Evolutionary conservation across 179 eudicot species (phyloP).

Genomic region (Patellifolia procumbens): DNA sequence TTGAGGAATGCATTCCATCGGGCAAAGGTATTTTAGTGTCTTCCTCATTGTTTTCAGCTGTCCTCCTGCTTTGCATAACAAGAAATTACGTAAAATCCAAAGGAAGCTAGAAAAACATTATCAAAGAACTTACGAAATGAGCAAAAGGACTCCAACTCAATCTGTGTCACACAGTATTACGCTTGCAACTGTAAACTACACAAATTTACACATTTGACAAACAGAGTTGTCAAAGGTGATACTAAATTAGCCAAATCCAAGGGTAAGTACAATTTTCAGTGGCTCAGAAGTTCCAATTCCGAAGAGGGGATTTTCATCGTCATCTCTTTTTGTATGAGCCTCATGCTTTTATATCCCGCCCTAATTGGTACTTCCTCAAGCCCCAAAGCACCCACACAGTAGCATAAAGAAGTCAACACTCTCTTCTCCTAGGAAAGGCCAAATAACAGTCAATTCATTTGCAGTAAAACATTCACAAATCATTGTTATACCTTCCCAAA

Average conservation of each 20-base stretch:
- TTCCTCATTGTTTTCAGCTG: slow-evolving; percentile 51
- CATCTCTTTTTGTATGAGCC: background rate
- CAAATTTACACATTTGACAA: background rate
- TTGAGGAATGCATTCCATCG: slow-evolving; percentile 73
- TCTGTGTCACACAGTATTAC: background rate
- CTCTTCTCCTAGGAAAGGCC: background rate
- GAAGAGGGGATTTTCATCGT: background rate
- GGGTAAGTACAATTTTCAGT: too few relatives aligned
- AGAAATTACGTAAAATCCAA: background rate
- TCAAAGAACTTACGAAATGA: too few relatives aligned
- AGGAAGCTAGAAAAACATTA: background rate
- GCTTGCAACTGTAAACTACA: background rate
- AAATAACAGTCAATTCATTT: background rate
- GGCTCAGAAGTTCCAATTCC: background rate
- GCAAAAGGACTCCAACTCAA: too few relatives aligned
- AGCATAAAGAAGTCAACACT: too few relatives aligned
- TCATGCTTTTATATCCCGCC: background rate
- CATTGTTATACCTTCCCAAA: background rate
- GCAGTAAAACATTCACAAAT: background rate
- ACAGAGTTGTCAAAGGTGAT: background rate
- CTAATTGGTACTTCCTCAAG: background rate
- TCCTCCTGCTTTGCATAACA: slow-evolving; percentile 60
- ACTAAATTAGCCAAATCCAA: background rate
- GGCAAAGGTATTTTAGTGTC: slow-evolving; percentile 67
- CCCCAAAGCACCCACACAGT: background rate